Conservation (phyloP, 257 asterid species). For the Ilex asprella region DNA sequence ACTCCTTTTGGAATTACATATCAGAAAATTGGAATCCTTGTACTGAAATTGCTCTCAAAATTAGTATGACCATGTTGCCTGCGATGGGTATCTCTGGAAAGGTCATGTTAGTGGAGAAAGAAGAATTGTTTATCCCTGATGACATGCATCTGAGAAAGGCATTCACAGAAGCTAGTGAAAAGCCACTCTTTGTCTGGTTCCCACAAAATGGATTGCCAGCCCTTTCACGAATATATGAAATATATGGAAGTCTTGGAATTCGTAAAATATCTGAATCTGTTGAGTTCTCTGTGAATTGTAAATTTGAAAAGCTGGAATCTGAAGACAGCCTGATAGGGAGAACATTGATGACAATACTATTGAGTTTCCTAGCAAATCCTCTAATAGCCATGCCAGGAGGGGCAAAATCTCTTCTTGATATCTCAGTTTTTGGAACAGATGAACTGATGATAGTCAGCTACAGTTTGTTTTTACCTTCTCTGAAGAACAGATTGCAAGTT, state of each 20-base stretch:
- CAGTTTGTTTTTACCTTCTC: background rate
- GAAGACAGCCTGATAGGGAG: background rate
- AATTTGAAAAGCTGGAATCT: background rate
- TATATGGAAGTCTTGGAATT: background rate
- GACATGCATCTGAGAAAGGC: background rate
- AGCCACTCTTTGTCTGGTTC: background rate
- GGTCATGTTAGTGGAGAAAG: background rate
- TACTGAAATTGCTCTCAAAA: background rate
- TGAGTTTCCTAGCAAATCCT: background rate
- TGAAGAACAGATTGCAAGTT: background rate
- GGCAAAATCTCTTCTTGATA: background rate
- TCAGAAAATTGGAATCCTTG: background rate
- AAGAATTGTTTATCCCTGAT: background rate
- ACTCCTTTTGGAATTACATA: background rate
- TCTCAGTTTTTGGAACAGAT: background rate
- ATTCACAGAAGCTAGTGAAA: background rate
- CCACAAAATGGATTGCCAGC: background rate
- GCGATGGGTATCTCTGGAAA: background rate
- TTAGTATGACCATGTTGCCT: background rate
- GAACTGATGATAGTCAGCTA: background rate
- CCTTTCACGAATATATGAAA: background rate
- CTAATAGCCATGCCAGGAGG: background rate
- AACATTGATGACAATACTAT: background rate
- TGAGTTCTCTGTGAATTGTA: background rate
- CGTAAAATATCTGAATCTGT: background rate